Conservation (phyloP, 257 asterid genomes). For the Datura wrightii region DNA sequence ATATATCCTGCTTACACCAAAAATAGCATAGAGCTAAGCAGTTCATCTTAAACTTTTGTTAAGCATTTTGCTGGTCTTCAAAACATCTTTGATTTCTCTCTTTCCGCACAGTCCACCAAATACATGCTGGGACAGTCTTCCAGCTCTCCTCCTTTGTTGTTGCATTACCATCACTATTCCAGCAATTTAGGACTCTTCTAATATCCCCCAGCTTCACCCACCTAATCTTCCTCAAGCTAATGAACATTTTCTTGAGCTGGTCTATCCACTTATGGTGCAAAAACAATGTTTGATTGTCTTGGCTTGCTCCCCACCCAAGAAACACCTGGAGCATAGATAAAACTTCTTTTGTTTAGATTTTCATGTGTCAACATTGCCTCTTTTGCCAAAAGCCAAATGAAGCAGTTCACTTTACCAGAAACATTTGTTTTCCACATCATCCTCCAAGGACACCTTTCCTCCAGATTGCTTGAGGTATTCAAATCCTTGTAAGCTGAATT, state of each 20-base stretch:
- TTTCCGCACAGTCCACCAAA: not conserved
- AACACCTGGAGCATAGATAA: not conserved
- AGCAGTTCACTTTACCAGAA: not conserved
- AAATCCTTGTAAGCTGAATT: too few relatives aligned
- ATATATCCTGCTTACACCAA: not conserved
- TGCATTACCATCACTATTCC: not conserved
- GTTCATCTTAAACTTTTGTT: not conserved
- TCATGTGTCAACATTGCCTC: not conserved
- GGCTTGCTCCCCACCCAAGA: not conserved
- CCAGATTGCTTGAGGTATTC: too few relatives aligned
- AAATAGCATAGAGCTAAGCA: not conserved
- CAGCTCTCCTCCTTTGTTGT: not conserved
- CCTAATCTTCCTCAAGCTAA: not conserved
- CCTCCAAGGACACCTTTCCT: too few relatives aligned
- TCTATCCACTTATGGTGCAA: not conserved
- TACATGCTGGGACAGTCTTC: not conserved
- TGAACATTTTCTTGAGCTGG: not conserved
- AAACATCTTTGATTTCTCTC: not conserved
- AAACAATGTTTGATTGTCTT: not conserved
- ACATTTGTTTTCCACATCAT: too few relatives aligned
- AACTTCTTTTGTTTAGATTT: too few relatives aligned
- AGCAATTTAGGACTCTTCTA: not conserved
- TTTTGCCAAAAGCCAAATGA: not conserved
- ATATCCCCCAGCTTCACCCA: not conserved
- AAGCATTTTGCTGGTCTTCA: not conserved